A percentile compares a stretch with the other conserved stretches of the same genome.
These are phyloP conservation scores for Xylaria sp. DNA, from an alignment of 2,329 filamentous ascomycete species.

Conservation along the genomic window DNA sequence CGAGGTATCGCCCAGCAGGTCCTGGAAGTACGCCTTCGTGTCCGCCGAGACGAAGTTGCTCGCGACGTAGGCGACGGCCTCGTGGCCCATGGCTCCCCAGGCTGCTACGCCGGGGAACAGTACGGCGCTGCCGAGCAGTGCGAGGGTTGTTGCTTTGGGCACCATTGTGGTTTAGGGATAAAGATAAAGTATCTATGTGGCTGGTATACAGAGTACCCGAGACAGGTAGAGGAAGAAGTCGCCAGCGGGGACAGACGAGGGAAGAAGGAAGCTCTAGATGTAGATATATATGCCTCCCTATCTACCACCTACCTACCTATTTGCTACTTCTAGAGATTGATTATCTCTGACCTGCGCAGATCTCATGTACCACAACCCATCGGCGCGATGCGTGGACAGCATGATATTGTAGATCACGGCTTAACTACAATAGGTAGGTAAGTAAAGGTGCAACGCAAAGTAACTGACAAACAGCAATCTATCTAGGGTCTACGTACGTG, in stretches of 20 bases:
- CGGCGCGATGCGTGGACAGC: background rate
- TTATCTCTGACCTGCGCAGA: background rate
- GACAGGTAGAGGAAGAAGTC: background rate
- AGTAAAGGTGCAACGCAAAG: background rate
- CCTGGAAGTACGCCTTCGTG: constrained; percentile 51
- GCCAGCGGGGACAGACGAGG: constrained; percentile 8
- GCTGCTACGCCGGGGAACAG: constrained; percentile 38
- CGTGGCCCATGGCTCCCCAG: constrained; percentile 55
- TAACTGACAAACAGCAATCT: background rate
- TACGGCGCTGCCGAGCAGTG: constrained; percentile 31
- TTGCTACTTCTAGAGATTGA: background rate
- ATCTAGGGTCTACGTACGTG: background rate
- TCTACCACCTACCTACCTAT: background rate
- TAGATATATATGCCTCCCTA: background rate
- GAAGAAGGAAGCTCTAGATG: background rate
- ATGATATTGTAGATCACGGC: background rate
- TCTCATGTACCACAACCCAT: no score
- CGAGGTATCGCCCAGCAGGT: constrained; percentile 51
- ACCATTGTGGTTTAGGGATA: constrained; percentile 31
- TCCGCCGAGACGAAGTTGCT: constrained; percentile 52
- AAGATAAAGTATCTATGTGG: background rate
- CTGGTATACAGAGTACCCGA: background rate
- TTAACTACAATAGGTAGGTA: constrained; percentile 22
- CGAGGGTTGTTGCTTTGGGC: constrained; percentile 26
- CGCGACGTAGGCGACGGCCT: constrained; percentile 60